Evolutionary conservation across 345 rosid genomes (phyloP).

Genomic region (Zanthoxylum bungeanum): DNA sequence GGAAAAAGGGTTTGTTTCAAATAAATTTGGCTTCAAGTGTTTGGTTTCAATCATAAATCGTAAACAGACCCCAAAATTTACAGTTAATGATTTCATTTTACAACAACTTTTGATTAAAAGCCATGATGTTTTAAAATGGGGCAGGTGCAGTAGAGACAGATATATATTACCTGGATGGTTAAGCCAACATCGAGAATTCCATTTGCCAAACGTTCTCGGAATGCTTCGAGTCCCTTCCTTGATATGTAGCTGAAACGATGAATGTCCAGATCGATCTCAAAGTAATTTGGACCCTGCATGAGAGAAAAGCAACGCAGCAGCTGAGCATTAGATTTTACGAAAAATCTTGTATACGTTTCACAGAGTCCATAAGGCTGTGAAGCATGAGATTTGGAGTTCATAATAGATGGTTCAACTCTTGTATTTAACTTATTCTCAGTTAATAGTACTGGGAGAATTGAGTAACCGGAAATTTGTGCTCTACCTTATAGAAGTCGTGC

Average conservation of each 20-base stretch:
- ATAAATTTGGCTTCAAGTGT: background rate
- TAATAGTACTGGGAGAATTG: background rate
- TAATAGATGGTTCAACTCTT: background rate
- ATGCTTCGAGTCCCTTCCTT: conserved; percentile 86
- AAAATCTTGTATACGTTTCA: background rate
- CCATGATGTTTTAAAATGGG: too few relatives aligned
- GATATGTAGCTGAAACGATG: conserved; percentile 94
- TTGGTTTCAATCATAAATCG: background rate
- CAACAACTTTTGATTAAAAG: too few relatives aligned
- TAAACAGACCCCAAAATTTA: too few relatives aligned
- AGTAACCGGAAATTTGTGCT: background rate
- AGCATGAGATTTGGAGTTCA: background rate
- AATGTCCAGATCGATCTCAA: conserved; percentile 89
- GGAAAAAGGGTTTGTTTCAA: background rate
- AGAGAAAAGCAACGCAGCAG: background rate
- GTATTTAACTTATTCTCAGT: background rate
- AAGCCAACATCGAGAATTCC: conserved; percentile 81
- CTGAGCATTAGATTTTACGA: background rate
- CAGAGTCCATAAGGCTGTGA: background rate
- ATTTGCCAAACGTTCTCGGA: conserved; percentile 68
- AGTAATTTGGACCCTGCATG: conserved; percentile 78
- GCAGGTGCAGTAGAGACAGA: background rate
- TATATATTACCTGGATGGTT: conserved; percentile 72
- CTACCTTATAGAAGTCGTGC: conserved; percentile 69
- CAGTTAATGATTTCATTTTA: too few relatives aligned